Evolutionary conservation across 73 alveolate genomes (phyloP), one percentile per base, ranked within the genome.

Genomic region (Stentor coeruleus): DNA sequence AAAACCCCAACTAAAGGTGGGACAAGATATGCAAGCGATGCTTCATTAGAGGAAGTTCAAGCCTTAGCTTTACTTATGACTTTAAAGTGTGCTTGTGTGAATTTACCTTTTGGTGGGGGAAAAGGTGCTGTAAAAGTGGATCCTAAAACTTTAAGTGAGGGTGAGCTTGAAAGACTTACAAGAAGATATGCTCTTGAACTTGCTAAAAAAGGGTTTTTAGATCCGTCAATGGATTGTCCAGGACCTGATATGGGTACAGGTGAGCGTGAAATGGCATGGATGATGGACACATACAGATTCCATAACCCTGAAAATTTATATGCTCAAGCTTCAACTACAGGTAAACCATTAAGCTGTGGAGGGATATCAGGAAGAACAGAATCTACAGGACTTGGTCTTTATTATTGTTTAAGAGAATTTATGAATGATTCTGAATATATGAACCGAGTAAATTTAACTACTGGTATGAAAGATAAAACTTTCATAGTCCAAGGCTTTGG

Each of bases 161-260:
- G 83, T 20, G 97, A 91, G 79, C 74, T 88, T 14, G 97, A 91
- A 74, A 82, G 94, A 79, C 87, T 91, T 58, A 91, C 95, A 49
- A 86, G 97, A 85, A 85, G 94, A 79, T 91, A 91, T 85, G 87
- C 97, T 74, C 66, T 87, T 58, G 97, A 91, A 83, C 90, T 91
- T 40, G 90, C 91, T 76, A 89, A 91, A 91, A 91, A 90, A 85
- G 94, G 94, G 26, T 91, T 82, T 89, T 81, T 91, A 35, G 93
- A 93, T 20, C 90, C 97, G 26, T 87, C 92, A 36, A 72, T 89
- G 49, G 97, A 91, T 74, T 92, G 89, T 59, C 96, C 94, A 33
- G 98, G 97, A 81, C 97, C 98, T 55, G 98, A 93, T 74, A 84
- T 89, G 85, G 96, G 95, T 58, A 91, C 98, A 41, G 94, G 96